phyloP scores from a whole-genome alignment of 2,329 filamentous ascomycete species.

The Hypoxylon sp. region DNA sequence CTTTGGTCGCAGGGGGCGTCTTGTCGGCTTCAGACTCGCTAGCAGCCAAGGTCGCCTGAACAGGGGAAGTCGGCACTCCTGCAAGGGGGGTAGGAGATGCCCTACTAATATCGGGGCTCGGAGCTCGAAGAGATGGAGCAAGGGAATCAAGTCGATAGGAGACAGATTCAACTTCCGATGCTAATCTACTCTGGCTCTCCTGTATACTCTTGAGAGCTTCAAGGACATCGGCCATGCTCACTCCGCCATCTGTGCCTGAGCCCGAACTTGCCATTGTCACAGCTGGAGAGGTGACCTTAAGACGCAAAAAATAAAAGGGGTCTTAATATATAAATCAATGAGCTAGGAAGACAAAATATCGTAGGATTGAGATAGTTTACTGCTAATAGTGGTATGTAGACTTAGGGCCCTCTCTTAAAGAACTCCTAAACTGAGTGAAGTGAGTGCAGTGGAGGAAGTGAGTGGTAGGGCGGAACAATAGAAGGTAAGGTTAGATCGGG shows the following conservation, averaged over 20 bases:
- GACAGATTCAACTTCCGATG: constrained; percentile 50
- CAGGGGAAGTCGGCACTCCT: constrained; percentile 27
- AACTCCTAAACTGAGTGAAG: constrained; percentile 15
- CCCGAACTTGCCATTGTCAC: constrained; percentile 50
- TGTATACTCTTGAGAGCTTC: constrained; percentile 51
- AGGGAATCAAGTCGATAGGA: constrained; percentile 52
- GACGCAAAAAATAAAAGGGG: constrained; percentile 18
- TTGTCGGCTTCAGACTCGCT: constrained; percentile 45
- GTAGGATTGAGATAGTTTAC: constrained; percentile 1
- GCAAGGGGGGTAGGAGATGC: constrained; percentile 42
- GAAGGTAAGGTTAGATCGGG: constrained; percentile 9
- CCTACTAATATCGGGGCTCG: constrained; percentile 41
- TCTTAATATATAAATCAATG: constrained; percentile 8
- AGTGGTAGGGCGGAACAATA: constrained; percentile 13
- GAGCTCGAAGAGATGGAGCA: constrained; percentile 42
- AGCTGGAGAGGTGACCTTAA: constrained; percentile 19
- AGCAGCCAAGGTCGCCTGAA: constrained; percentile 35
- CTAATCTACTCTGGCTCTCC: constrained; percentile 51
- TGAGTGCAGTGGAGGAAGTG: constrained; percentile 13
- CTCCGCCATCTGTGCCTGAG: constrained; percentile 41
- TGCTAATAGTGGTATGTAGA: constrained; percentile 12
- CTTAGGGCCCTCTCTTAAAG: constrained; percentile 1
- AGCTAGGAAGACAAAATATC: constrained; percentile 50
- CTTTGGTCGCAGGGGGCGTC: constrained; percentile 46
- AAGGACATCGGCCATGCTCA: constrained; percentile 51